Base-by-base conservation (phyloP, 140 eudicot species). In the Stevia rebaudiana region DNA sequence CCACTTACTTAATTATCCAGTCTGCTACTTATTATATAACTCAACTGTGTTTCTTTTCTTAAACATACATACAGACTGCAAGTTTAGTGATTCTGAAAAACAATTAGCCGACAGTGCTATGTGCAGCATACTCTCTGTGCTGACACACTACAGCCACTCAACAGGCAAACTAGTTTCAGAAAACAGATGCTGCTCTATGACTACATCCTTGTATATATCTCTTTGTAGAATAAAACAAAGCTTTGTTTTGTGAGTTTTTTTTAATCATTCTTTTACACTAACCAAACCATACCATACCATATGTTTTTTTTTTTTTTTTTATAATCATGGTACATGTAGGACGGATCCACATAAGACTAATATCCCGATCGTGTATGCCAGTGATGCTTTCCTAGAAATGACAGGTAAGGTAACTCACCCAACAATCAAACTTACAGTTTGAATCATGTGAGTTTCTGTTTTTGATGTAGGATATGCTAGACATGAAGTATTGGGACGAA, bases 191-290 rank as follows among this genome's bases (percentile, higher is more conserved):
- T 62, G 75, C 63, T 49, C 63, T 84, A 80, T 66, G 72, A 69
- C 62, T 82, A 71, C 95, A 40, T 80, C 97, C 66, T 80, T 86
- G 77, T 77, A 72, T 72, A 77, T 79, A 76, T 90, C 95, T 76
- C 94, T 90, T 74, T 88, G 86, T 90, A 86, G 95, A 86, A 90
- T 90, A 79, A 90, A 84, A 82, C 97, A 86, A 79, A 90, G 97
- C 87, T 90, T 90, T 90, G 95, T 90, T 84, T 79, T 90, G 97
- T 90, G 95, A 90, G 97, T 90, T 57, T 71, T 23, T 13, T 18
- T 54, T 6, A 0, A 39, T 57, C 65, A 31, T 30, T 16, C 13
- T 61, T 73, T 52, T 36, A 28, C 47, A 39, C 11, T n/a, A 11
- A 50, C 63, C 18, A 22, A 48, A 53, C 48, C 59, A 6, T 60